phyloP scores from a whole-genome alignment of 1,284 basidiomycete species.

The Somion occarium region DNA sequence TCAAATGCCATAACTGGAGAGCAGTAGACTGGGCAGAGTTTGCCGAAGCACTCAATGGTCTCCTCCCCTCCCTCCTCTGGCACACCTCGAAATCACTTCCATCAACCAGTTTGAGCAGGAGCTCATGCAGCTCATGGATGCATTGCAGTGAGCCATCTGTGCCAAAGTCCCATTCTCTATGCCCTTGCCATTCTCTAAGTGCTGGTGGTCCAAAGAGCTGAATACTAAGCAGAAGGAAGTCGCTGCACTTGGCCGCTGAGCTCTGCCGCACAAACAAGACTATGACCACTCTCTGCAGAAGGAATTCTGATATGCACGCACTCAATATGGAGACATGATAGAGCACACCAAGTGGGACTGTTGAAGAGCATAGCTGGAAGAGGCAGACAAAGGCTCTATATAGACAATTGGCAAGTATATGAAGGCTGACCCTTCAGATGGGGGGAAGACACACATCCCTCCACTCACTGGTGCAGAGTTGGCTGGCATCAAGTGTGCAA shows the following conservation, averaged over 20 bases:
- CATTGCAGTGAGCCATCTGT: too few relatives aligned
- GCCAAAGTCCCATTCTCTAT: too few relatives aligned
- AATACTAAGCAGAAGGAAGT: constrained; percentile 7
- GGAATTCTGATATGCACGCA: constrained; percentile 16
- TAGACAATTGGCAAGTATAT: constrained; percentile 32
- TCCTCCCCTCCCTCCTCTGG: constrained; percentile 8
- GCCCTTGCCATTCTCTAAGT: constrained; percentile 21
- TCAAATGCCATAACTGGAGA: constrained; percentile 17
- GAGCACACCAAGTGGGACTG: constrained; percentile 26
- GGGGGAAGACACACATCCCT: constrained; percentile 28
- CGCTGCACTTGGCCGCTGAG: constrained; percentile 17
- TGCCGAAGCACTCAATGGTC: constrained; percentile 5
- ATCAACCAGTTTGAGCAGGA: constrained; percentile 10
- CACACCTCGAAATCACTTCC: neutral
- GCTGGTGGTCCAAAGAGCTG: constrained; percentile 26
- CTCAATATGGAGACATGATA: constrained; percentile 28
- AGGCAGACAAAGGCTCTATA: constrained; percentile 18
- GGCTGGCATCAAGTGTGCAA: neutral
- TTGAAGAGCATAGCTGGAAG: constrained; percentile 32
- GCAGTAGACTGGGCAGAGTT: constrained; percentile 23
- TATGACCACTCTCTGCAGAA: constrained; percentile 22
- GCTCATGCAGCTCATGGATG: constrained; percentile 9
- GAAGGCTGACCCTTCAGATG: constrained; percentile 23
- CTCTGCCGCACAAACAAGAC: constrained; percentile 8
- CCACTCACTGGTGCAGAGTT: constrained; percentile 14